Evolutionary conservation across 2,329 filamentous ascomycete species (phyloP).

Genomic region (Colletotrichum brevisporum): DNA sequence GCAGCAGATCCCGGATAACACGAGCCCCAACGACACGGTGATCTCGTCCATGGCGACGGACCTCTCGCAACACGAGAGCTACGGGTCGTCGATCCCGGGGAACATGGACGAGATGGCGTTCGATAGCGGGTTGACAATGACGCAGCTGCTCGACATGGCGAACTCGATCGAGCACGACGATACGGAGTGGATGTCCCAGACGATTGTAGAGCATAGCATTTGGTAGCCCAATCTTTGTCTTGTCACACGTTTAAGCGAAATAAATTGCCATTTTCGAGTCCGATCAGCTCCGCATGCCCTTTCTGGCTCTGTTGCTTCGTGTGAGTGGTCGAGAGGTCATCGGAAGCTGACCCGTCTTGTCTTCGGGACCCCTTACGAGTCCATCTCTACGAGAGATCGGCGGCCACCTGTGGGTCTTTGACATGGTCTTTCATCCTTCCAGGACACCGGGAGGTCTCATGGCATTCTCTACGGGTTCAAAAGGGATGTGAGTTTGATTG

Average conservation of each 20-base stretch:
- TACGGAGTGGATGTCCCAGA: conserved; percentile 62
- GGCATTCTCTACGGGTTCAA: not conserved
- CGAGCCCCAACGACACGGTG: conserved; percentile 16
- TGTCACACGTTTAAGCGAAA: not conserved
- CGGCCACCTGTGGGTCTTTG: no score
- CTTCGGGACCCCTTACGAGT: no score
- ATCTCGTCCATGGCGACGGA: conserved; percentile 20
- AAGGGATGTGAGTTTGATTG: not conserved
- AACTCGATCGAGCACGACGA: conserved; percentile 61
- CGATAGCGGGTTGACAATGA: conserved; percentile 57
- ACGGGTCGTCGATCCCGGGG: conserved; percentile 29
- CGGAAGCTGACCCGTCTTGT: no score
- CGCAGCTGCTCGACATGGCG: conserved; percentile 62
- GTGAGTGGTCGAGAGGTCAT: no score
- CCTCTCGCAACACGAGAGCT: conserved; percentile 28
- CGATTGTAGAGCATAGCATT: conserved; percentile 59
- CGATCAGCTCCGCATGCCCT: not conserved
- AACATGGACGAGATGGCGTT: conserved; percentile 45
- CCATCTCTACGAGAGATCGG: not conserved
- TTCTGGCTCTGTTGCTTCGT: not conserved
- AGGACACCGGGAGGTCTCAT: no score
- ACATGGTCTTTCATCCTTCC: no score
- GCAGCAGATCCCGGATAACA: not conserved
- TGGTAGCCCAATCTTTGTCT: conserved; percentile 46
- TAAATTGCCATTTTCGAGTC: not conserved